Conservation (phyloP, 495 filamentous ascomycete genomes). For the Talaromyces thailandensis region DNA sequence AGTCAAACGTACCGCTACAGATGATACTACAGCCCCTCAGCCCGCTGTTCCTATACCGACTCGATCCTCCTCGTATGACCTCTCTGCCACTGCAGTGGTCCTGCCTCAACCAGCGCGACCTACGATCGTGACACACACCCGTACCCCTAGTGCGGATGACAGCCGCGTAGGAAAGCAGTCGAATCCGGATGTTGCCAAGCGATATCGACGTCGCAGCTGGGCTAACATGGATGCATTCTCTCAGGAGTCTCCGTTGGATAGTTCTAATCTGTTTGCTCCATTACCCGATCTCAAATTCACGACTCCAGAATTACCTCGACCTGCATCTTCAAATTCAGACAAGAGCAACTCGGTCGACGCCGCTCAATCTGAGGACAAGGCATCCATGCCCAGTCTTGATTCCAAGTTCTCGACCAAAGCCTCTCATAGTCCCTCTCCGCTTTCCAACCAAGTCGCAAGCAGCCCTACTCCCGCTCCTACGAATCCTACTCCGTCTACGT, state of each 20-base stretch:
- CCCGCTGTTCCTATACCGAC: slow-evolving; percentile 23
- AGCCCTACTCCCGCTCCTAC: slow-evolving; percentile 21
- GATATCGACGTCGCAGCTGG: slow-evolving; percentile 75
- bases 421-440: slow-evolving; percentile 62
- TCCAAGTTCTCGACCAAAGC: neutral
- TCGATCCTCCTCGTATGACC: slow-evolving; percentile 17
- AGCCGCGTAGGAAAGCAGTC: slow-evolving; percentile 29
- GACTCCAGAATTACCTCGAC: slow-evolving; percentile 27
- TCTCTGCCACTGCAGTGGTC: slow-evolving; percentile 5
- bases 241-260: slow-evolving; percentile 22
- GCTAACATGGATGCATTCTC: slow-evolving; percentile 60
- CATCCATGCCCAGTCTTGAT: neutral
- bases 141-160: slow-evolving; percentile 48
- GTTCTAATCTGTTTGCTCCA: slow-evolving; percentile 4
- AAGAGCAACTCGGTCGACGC: slow-evolving; percentile 41
- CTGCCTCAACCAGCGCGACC: slow-evolving; percentile 6
- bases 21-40: slow-evolving; percentile 27
- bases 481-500: slow-evolving; percentile 13
- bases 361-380: slow-evolving; percentile 12
- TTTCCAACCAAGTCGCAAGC: slow-evolving; percentile 73
- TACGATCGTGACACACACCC: slow-evolving; percentile 17
- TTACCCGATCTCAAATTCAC: slow-evolving; percentile 19
- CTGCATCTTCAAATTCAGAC: slow-evolving; percentile 48
- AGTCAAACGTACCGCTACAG: slow-evolving; percentile 39
- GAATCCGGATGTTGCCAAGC: slow-evolving; percentile 55